Percentiles rank a stretch among this genome's conserved stretches.
Evolutionary conservation across 352 stramenopile genomes (phyloP).

Genomic region (Globisporangium yorkense): DNA sequence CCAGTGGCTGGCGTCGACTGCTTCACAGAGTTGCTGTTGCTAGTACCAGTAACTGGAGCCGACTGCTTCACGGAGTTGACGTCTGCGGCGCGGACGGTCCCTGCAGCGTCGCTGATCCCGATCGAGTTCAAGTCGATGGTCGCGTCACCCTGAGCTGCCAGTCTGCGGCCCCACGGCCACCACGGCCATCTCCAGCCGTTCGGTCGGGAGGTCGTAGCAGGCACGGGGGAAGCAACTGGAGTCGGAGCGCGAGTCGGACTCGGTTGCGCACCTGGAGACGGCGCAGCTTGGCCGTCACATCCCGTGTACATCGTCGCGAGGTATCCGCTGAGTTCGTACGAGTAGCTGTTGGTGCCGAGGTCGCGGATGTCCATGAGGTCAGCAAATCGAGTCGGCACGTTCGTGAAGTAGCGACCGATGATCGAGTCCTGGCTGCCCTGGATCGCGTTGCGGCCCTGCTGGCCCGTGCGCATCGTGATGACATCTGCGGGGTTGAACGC

Average conservation of each 20-base stretch:
- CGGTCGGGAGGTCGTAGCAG: not conserved
- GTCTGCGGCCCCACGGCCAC: slow-evolving; percentile 9
- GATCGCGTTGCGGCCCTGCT: slow-evolving; percentile 29
- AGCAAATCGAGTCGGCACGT: slow-evolving; percentile 30
- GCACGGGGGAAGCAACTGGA: not conserved
- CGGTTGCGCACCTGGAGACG: slow-evolving; percentile 2
- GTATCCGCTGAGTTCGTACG: slow-evolving; percentile 38
- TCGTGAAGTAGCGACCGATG: slow-evolving; percentile 34
- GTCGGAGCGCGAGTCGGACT: not conserved
- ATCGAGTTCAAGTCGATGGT: not conserved
- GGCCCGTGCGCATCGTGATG: slow-evolving; percentile 36
- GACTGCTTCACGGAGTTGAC: slow-evolving; percentile 5
- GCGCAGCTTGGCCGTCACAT: slow-evolving; percentile 9
- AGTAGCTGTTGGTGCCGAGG: slow-evolving; percentile 46
- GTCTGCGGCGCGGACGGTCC: slow-evolving; percentile 1
- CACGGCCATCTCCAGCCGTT: slow-evolving; percentile 6
- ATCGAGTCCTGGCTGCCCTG: slow-evolving; percentile 24
- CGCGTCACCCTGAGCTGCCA: not conserved
- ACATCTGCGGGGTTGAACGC: slow-evolving; percentile 38
- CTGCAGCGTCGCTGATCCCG: not conserved
- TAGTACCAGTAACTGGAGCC: not conserved
- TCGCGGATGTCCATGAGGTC: slow-evolving; percentile 43
- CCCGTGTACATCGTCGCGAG: slow-evolving; percentile 18
- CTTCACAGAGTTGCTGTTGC: not conserved
- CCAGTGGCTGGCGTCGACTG: slow-evolving; percentile 5